These are phyloP conservation scores for Syzygium aromaticum DNA, from an alignment of 345 rosid genomes.

Conservation along the genomic window DNA sequence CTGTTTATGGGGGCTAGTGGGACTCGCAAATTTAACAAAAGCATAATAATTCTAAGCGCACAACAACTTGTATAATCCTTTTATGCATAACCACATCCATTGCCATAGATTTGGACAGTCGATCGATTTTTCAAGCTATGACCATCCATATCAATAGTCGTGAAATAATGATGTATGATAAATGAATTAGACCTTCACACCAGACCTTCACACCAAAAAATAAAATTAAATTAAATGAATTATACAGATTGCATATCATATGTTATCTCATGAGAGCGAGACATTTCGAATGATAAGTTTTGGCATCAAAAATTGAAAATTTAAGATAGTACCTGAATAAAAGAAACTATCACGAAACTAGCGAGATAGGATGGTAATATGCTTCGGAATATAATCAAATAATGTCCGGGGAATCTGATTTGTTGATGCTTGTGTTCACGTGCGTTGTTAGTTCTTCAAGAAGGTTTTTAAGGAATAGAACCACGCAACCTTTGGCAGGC, in stretches of 20 bases:
- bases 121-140: background rate
- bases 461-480: background rate
- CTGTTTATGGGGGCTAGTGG: background rate
- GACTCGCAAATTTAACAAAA: background rate
- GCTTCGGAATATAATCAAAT: background rate
- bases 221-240: too few species aligned
- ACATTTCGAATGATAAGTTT: background rate
- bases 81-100: background rate
- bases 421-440: background rate
- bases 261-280: background rate
- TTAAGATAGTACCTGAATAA: background rate
- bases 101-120: background rate
- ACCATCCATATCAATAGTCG: background rate
- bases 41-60: background rate
- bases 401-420: background rate
- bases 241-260: rapidly evolving
- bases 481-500: background rate
- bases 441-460: background rate
- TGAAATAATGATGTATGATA: background rate
- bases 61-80: background rate
- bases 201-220: too few species aligned
- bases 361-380: background rate
- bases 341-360: background rate
- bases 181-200: too few species aligned
- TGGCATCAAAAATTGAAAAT: background rate